phyloP scores from a whole-genome alignment of 164 flowering plant genomes.

The Malania oleifera region DNA sequence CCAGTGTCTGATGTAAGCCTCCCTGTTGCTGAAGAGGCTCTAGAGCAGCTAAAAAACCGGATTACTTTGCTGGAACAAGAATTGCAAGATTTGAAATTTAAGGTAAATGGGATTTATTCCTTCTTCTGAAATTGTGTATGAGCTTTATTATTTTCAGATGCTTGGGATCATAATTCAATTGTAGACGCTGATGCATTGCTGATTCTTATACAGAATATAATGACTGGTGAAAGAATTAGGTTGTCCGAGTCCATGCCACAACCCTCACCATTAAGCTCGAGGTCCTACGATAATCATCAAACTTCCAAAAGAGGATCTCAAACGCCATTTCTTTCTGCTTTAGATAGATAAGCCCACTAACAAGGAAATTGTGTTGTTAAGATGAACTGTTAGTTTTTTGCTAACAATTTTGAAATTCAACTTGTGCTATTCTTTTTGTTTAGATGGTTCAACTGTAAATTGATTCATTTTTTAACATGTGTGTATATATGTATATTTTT shows the following conservation, averaged over 20 bases:
- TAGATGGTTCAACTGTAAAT: not conserved
- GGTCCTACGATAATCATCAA: conserved; percentile 35
- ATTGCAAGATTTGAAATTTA: conserved; percentile 48
- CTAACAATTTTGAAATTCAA: conserved; percentile 13
- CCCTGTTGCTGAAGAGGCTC: conserved; percentile 70
- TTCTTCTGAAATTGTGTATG: not conserved
- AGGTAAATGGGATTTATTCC: conserved; percentile 35
- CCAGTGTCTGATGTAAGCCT: conserved; percentile 43
- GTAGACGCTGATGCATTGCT: not conserved
- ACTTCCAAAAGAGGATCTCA: conserved; percentile 32
- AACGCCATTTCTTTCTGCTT: conserved; percentile 41
- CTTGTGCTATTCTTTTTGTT: conserved; percentile 3
- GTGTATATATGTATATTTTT: too few species aligned
- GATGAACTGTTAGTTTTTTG: conserved; percentile 18
- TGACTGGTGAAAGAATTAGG: conserved; percentile 45
- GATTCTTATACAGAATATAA: conserved; percentile 42
- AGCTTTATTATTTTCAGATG: too few species aligned
- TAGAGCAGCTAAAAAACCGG: conserved; percentile 46
- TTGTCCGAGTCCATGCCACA: conserved; percentile 56
- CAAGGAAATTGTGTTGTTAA: not conserved
- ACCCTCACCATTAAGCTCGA: conserved; percentile 38
- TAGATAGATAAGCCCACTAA: conserved; percentile 37
- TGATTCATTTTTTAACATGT: not conserved
- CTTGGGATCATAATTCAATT: conserved; percentile 3
- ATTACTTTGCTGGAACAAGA: conserved; percentile 51